Evolutionary conservation across 2,329 filamentous ascomycete genomes (phyloP).

Genomic region (Dryadomyces sulphureus): DNA sequence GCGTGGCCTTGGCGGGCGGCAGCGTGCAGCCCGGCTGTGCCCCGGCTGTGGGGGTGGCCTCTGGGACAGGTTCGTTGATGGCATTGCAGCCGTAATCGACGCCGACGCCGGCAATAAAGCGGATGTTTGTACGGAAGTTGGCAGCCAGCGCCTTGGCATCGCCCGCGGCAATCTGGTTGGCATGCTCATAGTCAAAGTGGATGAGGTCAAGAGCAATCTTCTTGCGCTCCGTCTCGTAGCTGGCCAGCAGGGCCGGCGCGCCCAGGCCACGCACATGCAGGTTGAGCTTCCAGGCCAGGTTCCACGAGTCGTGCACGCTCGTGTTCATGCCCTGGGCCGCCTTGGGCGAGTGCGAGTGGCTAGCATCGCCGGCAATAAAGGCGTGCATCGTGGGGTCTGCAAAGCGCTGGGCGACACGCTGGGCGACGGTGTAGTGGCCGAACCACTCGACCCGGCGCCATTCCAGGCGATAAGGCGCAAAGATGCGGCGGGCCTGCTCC

Average conservation of each 20-base stretch:
- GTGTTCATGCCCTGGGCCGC: constrained; percentile 50
- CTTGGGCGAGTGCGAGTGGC: constrained; percentile 52
- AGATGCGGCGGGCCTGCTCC: constrained; percentile 39
- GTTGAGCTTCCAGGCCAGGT: constrained; percentile 46
- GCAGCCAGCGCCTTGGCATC: constrained; percentile 42
- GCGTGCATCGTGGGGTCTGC: constrained; percentile 41
- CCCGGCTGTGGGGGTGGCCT: constrained; percentile 18
- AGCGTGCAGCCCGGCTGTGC: constrained; percentile 39
- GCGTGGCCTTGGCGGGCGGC: constrained; percentile 53
- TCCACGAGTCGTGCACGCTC: constrained; percentile 45
- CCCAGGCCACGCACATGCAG: constrained; percentile 39
- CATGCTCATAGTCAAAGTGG: constrained; percentile 34
- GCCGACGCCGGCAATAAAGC: constrained; percentile 52
- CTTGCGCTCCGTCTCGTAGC: constrained; percentile 47
- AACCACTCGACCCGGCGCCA: constrained; percentile 54
- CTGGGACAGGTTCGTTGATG: constrained; percentile 31
- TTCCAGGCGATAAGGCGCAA: constrained; percentile 38
- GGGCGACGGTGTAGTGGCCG: constrained; percentile 54
- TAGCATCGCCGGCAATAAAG: constrained; percentile 49
- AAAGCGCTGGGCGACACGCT: constrained; percentile 56
- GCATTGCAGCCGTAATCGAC: constrained; percentile 39
- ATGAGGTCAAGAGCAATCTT: constrained; percentile 46
- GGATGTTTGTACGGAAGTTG: constrained; percentile 50
- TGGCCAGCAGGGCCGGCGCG: constrained; percentile 36
- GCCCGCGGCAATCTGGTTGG: constrained; percentile 33